A percentile compares a stretch with the other conserved stretches of the same genome.
Conservation (phyloP, 2,329 filamentous ascomycete species). For the Aspergillus persii region DNA sequence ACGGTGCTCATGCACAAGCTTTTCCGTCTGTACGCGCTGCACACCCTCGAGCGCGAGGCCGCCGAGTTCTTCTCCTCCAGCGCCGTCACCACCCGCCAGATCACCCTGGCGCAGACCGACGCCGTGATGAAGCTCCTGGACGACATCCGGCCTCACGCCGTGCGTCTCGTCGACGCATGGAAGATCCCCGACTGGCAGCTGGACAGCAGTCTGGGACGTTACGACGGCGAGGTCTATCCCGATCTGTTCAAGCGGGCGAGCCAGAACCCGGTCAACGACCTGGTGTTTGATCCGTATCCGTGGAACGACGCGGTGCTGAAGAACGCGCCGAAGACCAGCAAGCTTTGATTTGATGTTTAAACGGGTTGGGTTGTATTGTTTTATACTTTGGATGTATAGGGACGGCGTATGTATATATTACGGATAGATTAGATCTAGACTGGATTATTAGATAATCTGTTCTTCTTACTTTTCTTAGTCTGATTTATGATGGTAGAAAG, state of each 20-base stretch:
- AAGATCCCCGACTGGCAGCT: slow-evolving; percentile 76
- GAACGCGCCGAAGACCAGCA: slow-evolving; percentile 44
- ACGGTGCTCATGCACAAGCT: slow-evolving; percentile 61
- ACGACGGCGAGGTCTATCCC: slow-evolving; percentile 74
- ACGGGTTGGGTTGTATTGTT: background rate
- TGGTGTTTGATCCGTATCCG: slow-evolving; percentile 72
- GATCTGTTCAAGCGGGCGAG: slow-evolving; percentile 72
- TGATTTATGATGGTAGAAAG: too few species aligned
- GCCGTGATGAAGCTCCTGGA: slow-evolving; percentile 68
- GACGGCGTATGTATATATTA: too few species aligned
- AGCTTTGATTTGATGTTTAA: slow-evolving; percentile 29
- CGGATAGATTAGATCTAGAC: too few species aligned
- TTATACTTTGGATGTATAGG: background rate
- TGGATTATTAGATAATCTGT: too few species aligned
- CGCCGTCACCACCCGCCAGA: slow-evolving; percentile 70
- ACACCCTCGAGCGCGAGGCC: slow-evolving; percentile 67
- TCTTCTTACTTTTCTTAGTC: too few species aligned
- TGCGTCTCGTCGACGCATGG: slow-evolving; percentile 71
- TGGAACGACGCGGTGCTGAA: slow-evolving; percentile 61
- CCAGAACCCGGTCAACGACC: slow-evolving; percentile 70
- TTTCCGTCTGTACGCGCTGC: slow-evolving; percentile 63
- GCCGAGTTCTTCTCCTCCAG: slow-evolving; percentile 70
- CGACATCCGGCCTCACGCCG: slow-evolving; percentile 70
- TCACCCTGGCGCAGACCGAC: slow-evolving; percentile 65
- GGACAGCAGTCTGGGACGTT: slow-evolving; percentile 66